Percentiles rank a stretch among this genome's conserved stretches.
These are phyloP conservation scores for Durusdinium trenchii DNA, from an alignment of 73 alveolate species.

Conservation along the genomic window DNA sequence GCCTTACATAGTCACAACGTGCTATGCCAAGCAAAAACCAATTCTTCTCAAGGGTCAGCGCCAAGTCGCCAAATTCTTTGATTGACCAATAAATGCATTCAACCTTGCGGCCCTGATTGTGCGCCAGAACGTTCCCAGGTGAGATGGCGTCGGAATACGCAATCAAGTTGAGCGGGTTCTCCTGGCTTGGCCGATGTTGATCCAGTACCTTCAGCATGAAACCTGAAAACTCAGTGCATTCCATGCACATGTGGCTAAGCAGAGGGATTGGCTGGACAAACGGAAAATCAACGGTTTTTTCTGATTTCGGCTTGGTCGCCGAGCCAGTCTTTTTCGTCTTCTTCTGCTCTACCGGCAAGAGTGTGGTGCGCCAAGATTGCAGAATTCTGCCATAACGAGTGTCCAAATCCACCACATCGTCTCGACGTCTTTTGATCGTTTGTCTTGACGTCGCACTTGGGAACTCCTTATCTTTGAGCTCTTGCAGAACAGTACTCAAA, in stretches of 20 bases:
- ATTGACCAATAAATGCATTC: not conserved
- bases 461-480: not conserved
- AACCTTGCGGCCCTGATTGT: not conserved
- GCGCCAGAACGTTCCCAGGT: constrained; percentile 3
- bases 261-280: constrained; percentile 1
- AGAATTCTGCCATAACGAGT: not conserved
- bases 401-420: not conserved
- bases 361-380: not conserved
- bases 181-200: not conserved
- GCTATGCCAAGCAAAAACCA: not conserved
- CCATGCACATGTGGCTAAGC: not conserved
- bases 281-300: not conserved
- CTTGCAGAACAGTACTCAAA: not conserved
- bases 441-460: not conserved
- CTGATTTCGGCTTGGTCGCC: not conserved
- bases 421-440: not conserved
- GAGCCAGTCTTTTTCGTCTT: not conserved
- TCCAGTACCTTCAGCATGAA: not conserved
- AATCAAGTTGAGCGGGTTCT: not conserved
- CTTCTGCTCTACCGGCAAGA: not conserved
- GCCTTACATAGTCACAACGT: not conserved
- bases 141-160: not conserved
- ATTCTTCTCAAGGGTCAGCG: not conserved
- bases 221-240: not conserved
- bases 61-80: not conserved